phyloP scores from a whole-genome alignment of 192 early-diverging fungal species.

The Backusella psychrophila region DNA sequence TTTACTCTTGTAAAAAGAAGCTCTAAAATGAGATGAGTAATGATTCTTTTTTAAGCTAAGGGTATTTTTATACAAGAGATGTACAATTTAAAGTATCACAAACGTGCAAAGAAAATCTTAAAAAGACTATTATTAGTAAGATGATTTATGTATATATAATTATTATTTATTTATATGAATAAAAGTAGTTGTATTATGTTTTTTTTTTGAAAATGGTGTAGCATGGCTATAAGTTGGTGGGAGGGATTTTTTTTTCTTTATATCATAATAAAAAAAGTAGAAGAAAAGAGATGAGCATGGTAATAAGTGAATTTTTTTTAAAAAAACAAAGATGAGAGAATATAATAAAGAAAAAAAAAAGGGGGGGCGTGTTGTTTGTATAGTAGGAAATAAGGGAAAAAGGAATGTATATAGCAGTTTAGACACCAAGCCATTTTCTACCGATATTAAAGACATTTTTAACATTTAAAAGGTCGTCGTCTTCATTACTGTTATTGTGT shows the following conservation, averaged over 20 bases:
- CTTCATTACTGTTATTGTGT: not conserved
- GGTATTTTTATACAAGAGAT: too few relatives aligned
- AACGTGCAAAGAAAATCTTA: too few relatives aligned
- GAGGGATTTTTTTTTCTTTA: not conserved
- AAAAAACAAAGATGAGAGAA: not conserved
- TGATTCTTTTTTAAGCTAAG: too few relatives aligned
- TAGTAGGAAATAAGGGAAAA: not conserved
- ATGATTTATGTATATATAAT: not conserved
- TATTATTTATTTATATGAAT: not conserved
- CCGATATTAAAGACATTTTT: not conserved
- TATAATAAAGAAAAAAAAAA: not conserved
- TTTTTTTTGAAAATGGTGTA: not conserved
- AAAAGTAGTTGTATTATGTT: not conserved
- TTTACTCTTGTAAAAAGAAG: too few relatives aligned
- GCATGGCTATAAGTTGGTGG: not conserved
- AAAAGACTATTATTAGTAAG: too few relatives aligned
- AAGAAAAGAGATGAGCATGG: not conserved
- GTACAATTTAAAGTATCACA: too few relatives aligned
- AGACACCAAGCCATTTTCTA: constrained; percentile 15
- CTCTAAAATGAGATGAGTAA: too few relatives aligned
- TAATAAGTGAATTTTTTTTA: not conserved
- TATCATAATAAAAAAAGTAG: not conserved
- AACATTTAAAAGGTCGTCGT: not conserved
- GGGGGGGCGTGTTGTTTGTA: not conserved
- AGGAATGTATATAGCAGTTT: not conserved